Evolutionary conservation across 768 basidiomycete genomes (phyloP), one percentile per base, ranked within the genome.

Genomic region (Hortiboletus campestris): DNA sequence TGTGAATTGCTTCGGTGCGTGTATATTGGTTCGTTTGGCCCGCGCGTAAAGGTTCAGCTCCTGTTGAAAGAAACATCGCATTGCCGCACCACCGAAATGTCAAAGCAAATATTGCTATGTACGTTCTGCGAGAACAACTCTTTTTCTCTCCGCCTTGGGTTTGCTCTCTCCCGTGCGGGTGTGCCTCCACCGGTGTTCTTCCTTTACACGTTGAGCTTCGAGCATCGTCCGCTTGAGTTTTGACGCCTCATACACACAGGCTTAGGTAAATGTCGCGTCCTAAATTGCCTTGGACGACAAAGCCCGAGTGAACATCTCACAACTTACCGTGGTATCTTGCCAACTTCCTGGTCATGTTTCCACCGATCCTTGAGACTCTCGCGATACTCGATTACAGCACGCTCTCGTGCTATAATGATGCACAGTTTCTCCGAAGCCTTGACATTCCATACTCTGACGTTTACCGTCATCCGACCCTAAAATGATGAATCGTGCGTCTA

Each of bases 391-490:
- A 95, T 89, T 10, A 89, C 84, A 3, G 94, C 91, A 43, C 92
- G 82, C 69, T 98, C 96, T 52, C 94, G 81, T 16, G 91, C 88
- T 49, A 92, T 94, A 60, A 98, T 75, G 29, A 97, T 82, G 10
- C 96, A 96, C 35, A 99, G 78, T 70, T 91, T 95, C 62, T 94
- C 94, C 0, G 90, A 88, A 1, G 95, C 92, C 55, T 90, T 89
- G 20, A 91, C 86, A 70, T 98, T 98, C 95, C 95, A 97, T 66
- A 98, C 79, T 49, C 94, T 84, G 59, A 97, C 89, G 65, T 96
- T n/a, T 97, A 12, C 94, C 94, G 65, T 97, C 94, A 61, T 97
- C 95, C 0, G 94, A 95, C 16, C 94, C 95, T 2, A 89, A 85
- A 10, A 97, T 69, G 35, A 97, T 86, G 71, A 94, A 98, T 17